phyloP scores from a whole-genome alignment of 345 rosid species.

The Eucalyptus marginata region DNA sequence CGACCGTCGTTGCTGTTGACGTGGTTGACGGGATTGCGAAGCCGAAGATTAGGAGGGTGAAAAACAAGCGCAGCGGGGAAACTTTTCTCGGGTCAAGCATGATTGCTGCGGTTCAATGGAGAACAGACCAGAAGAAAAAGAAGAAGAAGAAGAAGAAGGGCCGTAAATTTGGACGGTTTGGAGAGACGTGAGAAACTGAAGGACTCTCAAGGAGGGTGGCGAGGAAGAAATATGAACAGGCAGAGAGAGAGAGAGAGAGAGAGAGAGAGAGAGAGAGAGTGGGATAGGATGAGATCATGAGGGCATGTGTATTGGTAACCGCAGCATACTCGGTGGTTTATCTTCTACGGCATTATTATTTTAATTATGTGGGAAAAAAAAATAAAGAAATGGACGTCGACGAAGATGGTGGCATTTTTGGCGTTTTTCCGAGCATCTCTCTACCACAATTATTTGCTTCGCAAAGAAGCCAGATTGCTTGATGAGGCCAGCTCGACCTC shows the following conservation, averaged over 20 bases:
- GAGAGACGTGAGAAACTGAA: not conserved
- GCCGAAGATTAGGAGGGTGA: not conserved
- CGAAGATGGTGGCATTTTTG: not conserved
- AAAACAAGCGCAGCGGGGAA: not conserved
- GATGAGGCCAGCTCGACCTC: not conserved
- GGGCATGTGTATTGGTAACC: not conserved
- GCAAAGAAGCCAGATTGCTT: not conserved
- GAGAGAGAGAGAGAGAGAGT: not conserved
- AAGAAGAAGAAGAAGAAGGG: not conserved
- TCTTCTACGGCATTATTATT: not conserved
- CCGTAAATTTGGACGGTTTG: not conserved
- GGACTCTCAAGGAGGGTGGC: not conserved
- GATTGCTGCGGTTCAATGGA: not conserved
- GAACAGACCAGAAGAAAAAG: not conserved
- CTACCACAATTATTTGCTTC: not conserved
- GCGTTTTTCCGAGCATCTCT: not conserved
- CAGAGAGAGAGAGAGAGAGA: not conserved
- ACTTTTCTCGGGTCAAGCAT: not conserved
- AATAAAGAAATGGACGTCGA: not conserved
- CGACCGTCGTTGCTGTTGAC: not conserved
- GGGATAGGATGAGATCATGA: not conserved
- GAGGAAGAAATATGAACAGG: not conserved
- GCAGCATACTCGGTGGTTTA: not conserved
- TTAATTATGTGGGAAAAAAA: not conserved
- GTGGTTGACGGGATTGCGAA: not conserved